Evolutionary conservation across 176 grass and related monocot genomes (phyloP).

Genomic region (Alopecurus myosuroides): DNA sequence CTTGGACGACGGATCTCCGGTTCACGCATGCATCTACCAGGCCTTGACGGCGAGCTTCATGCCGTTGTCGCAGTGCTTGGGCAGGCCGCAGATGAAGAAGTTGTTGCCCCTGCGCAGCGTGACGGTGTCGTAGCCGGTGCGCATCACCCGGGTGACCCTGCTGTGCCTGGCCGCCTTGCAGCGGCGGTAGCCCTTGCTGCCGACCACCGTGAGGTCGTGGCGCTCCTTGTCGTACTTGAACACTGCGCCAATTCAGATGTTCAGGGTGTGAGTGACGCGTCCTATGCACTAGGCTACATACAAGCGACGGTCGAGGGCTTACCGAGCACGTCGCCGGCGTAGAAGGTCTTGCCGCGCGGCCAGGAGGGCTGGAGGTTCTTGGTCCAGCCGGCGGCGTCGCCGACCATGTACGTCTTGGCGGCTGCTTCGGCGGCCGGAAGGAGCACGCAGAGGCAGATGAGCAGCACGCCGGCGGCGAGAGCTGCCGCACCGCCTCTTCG

Average conservation of each 20-base stretch:
- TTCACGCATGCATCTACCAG: too few relatives aligned
- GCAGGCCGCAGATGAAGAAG: slow-evolving; percentile 52
- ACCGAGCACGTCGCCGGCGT: slow-evolving; percentile 41
- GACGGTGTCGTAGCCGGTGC: slow-evolving; percentile 4
- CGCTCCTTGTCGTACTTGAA: slow-evolving; percentile 32
- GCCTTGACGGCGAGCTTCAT: slow-evolving; percentile 43
- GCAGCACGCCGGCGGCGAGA: not conserved
- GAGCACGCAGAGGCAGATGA: slow-evolving; percentile 1
- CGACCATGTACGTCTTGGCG: slow-evolving; percentile 22
- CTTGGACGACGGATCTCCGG: too few relatives aligned
- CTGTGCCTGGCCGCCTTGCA: slow-evolving; percentile 18
- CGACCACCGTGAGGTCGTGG: slow-evolving; percentile 31
- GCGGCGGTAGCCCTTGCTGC: not conserved
- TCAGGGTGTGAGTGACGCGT: too few relatives aligned
- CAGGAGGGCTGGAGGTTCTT: slow-evolving; percentile 9
- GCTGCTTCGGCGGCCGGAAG: not conserved
- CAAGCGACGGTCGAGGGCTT: too few relatives aligned
- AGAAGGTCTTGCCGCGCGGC: slow-evolving; percentile 25
- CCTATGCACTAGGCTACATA: too few relatives aligned
- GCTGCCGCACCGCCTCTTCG: slow-evolving; percentile 28
- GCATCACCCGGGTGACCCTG: not conserved
- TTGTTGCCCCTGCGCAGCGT: slow-evolving; percentile 25
- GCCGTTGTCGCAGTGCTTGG: slow-evolving; percentile 28
- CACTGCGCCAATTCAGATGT: slow-evolving; percentile 9
- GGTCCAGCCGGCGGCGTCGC: slow-evolving; percentile 29